These are phyloP conservation scores for Kodamaea restingae DNA, from an alignment of 805 yeast species.

Conservation along the genomic window DNA sequence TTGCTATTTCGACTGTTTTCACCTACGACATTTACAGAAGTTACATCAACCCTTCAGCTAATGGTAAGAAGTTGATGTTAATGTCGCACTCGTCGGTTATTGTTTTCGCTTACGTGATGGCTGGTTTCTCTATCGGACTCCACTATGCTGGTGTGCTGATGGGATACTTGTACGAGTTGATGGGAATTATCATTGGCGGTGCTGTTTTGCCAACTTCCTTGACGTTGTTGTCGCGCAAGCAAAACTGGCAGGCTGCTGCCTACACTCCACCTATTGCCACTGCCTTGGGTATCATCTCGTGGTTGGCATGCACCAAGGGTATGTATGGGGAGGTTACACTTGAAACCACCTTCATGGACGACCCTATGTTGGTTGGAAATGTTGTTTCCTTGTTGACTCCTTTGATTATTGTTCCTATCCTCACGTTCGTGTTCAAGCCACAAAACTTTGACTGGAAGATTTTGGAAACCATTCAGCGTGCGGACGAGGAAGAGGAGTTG, in stretches of 20 bases:
- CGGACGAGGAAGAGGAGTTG: constrained; percentile 69
- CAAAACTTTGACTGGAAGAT: constrained; percentile 72
- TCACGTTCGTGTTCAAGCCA: constrained; percentile 61
- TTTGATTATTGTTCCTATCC: constrained; percentile 56
- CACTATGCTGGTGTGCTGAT: constrained; percentile 77
- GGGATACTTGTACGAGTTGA: constrained; percentile 83
- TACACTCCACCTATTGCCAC: constrained; percentile 79
- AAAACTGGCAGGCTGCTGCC: constrained; percentile 66
- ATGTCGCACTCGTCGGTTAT: constrained; percentile 68
- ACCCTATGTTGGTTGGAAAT: constrained; percentile 88
- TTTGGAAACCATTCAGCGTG: constrained; percentile 57
- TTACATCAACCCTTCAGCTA: constrained; percentile 74
- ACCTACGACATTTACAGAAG: constrained; percentile 83
- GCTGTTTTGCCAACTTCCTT: constrained; percentile 77
- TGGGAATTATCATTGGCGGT: constrained; percentile 86
- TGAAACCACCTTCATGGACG: constrained; percentile 67
- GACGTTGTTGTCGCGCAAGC: constrained; percentile 60
- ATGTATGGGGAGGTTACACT: constrained; percentile 31
- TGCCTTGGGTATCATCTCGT: constrained; percentile 62
- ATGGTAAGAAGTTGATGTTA: constrained; percentile 65
- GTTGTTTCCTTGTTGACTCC: constrained; percentile 79
- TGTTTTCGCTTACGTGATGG: constrained; percentile 57
- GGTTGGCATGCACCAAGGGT: constrained; percentile 38
- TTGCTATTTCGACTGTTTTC: constrained; percentile 80
- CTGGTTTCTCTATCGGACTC: constrained; percentile 79